Evolutionary conservation across 179 eudicot species (phyloP).

Genomic region (Carnegiea gigantea): DNA sequence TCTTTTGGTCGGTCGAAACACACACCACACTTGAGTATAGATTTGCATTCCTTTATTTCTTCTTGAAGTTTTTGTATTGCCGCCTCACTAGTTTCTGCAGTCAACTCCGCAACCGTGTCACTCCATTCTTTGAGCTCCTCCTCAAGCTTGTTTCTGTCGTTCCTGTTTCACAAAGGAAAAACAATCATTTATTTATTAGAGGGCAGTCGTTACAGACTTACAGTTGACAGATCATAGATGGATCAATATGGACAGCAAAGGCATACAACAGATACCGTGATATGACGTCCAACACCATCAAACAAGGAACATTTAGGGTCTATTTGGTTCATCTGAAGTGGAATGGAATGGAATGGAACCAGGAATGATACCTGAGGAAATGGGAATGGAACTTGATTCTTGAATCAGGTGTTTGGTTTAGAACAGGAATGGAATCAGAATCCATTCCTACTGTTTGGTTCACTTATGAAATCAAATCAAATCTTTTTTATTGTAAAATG

Average conservation of each 20-base stretch:
- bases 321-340: too few relatives aligned
- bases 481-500: too few relatives aligned
- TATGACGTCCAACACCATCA: constrained; percentile 3
- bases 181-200: not conserved
- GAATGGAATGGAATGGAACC: too few relatives aligned
- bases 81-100: constrained; percentile 75
- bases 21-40: constrained; percentile 93
- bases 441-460: too few relatives aligned
- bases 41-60: constrained; percentile 89
- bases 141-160: constrained; percentile 68
- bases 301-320: not conserved
- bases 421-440: too few relatives aligned
- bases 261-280: not conserved
- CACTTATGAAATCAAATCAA: too few relatives aligned
- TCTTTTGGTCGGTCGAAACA: constrained; percentile 98
- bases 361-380: too few relatives aligned
- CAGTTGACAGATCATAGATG: not conserved
- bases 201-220: not conserved
- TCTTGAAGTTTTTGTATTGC: constrained; percentile 89
- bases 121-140: constrained; percentile 73
- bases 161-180: constrained; percentile 38
- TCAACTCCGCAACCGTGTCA: constrained; percentile 56
- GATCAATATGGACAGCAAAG: not conserved
- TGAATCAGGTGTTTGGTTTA: too few relatives aligned
- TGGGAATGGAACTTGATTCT: too few relatives aligned